Evolutionary conservation across 495 filamentous ascomycete species (phyloP).

Genomic region (Tuber brumale): DNA sequence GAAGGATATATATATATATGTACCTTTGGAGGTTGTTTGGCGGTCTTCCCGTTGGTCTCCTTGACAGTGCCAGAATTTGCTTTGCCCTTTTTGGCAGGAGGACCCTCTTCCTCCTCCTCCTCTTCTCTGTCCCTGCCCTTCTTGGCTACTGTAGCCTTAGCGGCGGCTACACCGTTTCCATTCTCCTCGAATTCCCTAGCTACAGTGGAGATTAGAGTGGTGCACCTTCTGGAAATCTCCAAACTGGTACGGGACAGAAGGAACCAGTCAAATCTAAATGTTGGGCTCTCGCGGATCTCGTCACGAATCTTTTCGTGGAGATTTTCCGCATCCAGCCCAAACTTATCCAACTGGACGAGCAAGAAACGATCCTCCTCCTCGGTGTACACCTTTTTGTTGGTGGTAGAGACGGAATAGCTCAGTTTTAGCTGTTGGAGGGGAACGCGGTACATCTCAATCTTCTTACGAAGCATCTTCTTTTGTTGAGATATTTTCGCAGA

Average conservation of each 20-base stretch:
- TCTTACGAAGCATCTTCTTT: constrained; percentile 86
- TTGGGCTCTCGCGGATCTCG: constrained; percentile 84
- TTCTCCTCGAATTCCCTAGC: constrained; percentile 85
- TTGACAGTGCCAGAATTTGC: constrained; percentile 52
- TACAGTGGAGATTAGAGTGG: constrained; percentile 87
- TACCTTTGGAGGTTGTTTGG: constrained; percentile 48
- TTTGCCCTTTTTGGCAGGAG: constrained; percentile 89
- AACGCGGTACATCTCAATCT: constrained; percentile 91
- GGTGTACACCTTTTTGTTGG: constrained; percentile 99
- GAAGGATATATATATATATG: constrained; percentile 16
- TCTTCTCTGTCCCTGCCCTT: constrained; percentile 67
- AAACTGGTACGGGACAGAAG: constrained; percentile 89
- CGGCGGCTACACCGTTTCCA: constrained; percentile 46
- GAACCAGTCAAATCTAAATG: constrained; percentile 99
- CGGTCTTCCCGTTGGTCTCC: constrained; percentile 49
- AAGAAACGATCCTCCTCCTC: constrained; percentile 98
- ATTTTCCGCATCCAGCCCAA: constrained; percentile 77
- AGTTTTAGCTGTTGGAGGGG: constrained; percentile 96
- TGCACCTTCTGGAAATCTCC: constrained; percentile 86
- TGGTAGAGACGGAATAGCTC: constrained; percentile 97
- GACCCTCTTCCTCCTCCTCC: constrained; percentile 75
- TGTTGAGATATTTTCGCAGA: constrained; percentile 83
- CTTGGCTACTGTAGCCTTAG: constrained; percentile 68
- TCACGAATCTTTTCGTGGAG: constrained; percentile 82
- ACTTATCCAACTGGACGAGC: constrained; percentile 83